A percentile compares a stretch with the other conserved stretches of the same genome.
Evolutionary conservation across 306 rosid genomes (phyloP).

Genomic region (Cyclanthera cordifolia): DNA sequence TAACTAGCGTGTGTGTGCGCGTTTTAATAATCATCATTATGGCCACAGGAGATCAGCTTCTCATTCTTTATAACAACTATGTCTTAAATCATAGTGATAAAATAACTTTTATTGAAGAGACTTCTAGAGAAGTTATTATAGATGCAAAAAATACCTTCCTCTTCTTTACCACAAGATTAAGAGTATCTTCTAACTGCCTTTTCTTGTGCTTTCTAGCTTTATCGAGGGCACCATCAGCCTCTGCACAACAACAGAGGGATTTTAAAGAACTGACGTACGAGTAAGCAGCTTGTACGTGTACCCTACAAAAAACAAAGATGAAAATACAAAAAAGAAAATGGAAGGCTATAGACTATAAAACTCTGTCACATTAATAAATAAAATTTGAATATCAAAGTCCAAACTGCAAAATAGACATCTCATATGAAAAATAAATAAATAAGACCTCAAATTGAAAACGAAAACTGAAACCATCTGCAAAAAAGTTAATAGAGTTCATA

Average conservation of each 20-base stretch:
- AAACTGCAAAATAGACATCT: background rate
- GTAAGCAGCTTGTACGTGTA: background rate
- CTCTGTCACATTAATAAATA: no score
- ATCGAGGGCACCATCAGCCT: constrained; percentile 99
- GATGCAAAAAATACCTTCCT: constrained; percentile 52
- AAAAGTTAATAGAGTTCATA: background rate
- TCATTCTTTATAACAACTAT: background rate
- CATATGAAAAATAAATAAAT: background rate
- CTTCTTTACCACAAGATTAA: constrained; percentile 79
- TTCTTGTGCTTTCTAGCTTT: constrained; percentile 98
- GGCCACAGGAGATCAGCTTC: background rate
- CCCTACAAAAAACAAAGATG: no score
- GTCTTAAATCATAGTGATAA: background rate
- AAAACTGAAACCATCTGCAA: background rate
- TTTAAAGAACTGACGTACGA: background rate
- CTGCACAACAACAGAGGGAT: constrained; percentile 29
- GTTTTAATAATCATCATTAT: background rate
- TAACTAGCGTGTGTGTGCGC: background rate
- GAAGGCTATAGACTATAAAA: no score
- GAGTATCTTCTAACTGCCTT: constrained; percentile 91
- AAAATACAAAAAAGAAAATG: no score
- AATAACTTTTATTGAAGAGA: background rate
- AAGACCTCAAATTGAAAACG: background rate
- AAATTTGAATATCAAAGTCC: no score
- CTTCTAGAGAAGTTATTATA: background rate